Evolutionary conservation across 257 asterid species (phyloP), one percentile per base, ranked within the genome.

Genomic region (Salvia hispanica): DNA sequence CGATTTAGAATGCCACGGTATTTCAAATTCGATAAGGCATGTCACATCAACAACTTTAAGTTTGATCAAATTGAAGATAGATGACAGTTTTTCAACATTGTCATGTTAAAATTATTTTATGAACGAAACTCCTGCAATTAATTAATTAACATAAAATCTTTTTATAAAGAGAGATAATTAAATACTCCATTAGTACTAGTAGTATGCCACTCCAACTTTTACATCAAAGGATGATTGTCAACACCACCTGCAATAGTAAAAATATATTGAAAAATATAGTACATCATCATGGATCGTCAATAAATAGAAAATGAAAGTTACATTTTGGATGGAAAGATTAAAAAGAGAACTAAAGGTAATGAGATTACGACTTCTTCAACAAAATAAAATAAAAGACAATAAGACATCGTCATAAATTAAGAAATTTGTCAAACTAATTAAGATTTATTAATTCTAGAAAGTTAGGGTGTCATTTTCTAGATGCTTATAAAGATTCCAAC

Each of bases 191-290:
- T n/a, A n/a, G n/a, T 18, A 8, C n/a, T 40, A 36, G 1, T 36
- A 36, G 7, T 36, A 39, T 39, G 8, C 45, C 11, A 40, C 45
- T 40, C 45, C 9, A 52, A 52, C 13, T 42, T 51, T 47, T 9
- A 10, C 64, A 44, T n/a, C 37, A 63, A 28, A 4, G 46, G 62
- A 12, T 25, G 59, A 39, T 46, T 15, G 66, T 45, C 71, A 16
- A 51, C 46, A 66, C 58, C 46, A 66, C 58, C 53, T 42, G 36
- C 37, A 52, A 50, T 31, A 34, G 16, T 57, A 42, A 16, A 44
- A 31, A 25, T 33, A 37, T 39, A 39, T 34, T 28, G 2, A 66
- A 11, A 6, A 28, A 5, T 9, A 47, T 16, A n/a, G n/a, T n/a
- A 40, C 0, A 60, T 42, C 45, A 40, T 2, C 43, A 57, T 39